Base-by-base conservation (phyloP, 441 rosid genomes). In the Kokia cookei region DNA sequence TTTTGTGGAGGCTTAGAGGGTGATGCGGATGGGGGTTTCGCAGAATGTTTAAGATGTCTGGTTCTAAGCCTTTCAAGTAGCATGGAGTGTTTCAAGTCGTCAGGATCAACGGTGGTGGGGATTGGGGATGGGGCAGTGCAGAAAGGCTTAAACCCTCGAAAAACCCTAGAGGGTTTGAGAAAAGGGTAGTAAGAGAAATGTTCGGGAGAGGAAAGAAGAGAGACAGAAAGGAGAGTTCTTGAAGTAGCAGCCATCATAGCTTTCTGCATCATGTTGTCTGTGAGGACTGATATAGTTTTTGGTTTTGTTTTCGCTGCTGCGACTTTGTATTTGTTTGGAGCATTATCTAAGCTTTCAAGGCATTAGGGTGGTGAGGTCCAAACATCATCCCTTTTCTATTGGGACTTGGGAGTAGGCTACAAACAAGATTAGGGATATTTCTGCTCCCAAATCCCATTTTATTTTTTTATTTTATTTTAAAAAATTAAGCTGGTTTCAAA, bases 51-150 rank as follows among this genome's bases (percentile, higher is more conserved):
- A 77, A 90, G 87, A 82, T 89, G 93, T 48, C 96, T 81, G 19
- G 74, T 82, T 68, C 99, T 84, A 24, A 94, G 85, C 76, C 96
- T 93, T 72, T 94, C 98, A 2, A 94, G 86, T 61, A 94, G 87
- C 73, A 94, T 85, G 32, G 92, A 75, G 85, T 89, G 98, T 74
- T 84, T 94, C 11, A 76, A 50, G 53, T 86, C 83, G 32, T 88
- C 97, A 8, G 86, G 87, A 2, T 86, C 94, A 15, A 47, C 19
- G 27, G 79, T 48, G 13, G 77, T 15, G 55, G 87, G 72, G 43
- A 81, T 60, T 37, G 73, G 26, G 26, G 80, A 24, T 14, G 80
- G 2, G 26, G 77, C 35, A 72, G 75, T 77, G 85, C 86, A 86
- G 7, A 89, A 74, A 74, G 91, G 87, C 64, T 87, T 83, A 75